phyloP scores from a whole-genome alignment of 148 eudicot species.

The Chenopodium formosanum region DNA sequence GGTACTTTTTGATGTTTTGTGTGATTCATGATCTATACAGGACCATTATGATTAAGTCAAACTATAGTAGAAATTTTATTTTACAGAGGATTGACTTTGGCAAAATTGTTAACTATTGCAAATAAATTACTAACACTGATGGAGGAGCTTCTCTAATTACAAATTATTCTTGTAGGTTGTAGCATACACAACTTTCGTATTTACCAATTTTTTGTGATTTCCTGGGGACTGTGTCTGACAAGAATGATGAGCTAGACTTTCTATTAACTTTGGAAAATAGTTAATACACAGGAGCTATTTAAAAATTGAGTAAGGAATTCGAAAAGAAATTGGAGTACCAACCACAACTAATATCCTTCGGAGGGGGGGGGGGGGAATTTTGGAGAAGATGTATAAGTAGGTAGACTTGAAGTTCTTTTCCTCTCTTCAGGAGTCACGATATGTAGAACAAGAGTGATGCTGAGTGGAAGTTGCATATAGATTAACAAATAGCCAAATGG shows the following conservation, averaged over 20 bases:
- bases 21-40: not conserved
- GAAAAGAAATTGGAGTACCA: not conserved
- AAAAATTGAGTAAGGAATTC: not conserved
- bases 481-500: not conserved
- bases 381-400: too few relatives aligned
- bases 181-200: not conserved
- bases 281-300: not conserved
- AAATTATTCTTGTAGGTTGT: not conserved
- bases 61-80: not conserved
- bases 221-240: not conserved
- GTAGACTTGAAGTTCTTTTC: not conserved
- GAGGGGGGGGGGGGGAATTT: not conserved
- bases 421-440: not conserved
- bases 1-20: not conserved
- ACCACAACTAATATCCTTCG: not conserved
- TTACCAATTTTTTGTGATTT: not conserved
- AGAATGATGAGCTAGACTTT: not conserved
- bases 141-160: not conserved
- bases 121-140: not conserved
- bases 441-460: not conserved
- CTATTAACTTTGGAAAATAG: not conserved
- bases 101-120: not conserved
- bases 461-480: not conserved
- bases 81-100: not conserved
- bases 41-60: constrained; percentile 7